These are phyloP conservation scores for Penicillium corylophilum DNA, from an alignment of 2,329 filamentous ascomycete species.

Conservation along the genomic window DNA sequence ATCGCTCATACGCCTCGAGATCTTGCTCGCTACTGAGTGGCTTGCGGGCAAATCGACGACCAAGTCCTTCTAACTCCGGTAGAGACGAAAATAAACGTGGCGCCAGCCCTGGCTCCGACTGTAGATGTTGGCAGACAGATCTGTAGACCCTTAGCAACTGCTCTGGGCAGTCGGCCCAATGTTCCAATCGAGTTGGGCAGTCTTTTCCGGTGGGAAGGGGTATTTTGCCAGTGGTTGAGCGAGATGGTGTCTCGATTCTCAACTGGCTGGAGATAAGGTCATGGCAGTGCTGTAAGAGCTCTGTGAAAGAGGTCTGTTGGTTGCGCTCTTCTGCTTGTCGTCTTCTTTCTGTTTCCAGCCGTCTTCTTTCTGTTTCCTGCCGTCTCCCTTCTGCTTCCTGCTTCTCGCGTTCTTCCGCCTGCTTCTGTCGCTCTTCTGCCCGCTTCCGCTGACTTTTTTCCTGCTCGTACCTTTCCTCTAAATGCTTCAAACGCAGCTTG, in stretches of 20 bases:
- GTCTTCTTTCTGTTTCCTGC: neutral
- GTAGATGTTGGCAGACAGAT: slow-evolving; percentile 14
- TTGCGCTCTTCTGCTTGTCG: no score
- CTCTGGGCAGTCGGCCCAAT: slow-evolving; percentile 21
- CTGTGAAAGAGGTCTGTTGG: no score
- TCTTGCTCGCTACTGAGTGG: slow-evolving; percentile 22
- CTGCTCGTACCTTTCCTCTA: slow-evolving; percentile 1
- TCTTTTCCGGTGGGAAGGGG: slow-evolving; percentile 23
- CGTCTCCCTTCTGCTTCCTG: neutral
- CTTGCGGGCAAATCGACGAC: slow-evolving; percentile 12
- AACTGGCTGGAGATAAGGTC: slow-evolving; percentile 18
- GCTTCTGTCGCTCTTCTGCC: neutral
- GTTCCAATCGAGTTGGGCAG: slow-evolving; percentile 22
- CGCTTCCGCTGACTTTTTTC: neutral
- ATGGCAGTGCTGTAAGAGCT: no score
- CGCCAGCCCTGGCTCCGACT: slow-evolving; percentile 9
- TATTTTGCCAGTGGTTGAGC: slow-evolving; percentile 26
- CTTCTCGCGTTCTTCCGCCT: slow-evolving; percentile 1
- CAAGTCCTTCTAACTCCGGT: slow-evolving; percentile 17
- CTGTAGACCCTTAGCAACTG: neutral
- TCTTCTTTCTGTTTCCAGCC: no score
- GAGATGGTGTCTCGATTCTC: slow-evolving; percentile 20
- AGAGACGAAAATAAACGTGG: slow-evolving; percentile 15
- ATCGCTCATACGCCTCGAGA: slow-evolving; percentile 12
- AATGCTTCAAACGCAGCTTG: slow-evolving; percentile 9